Percentiles rank a stretch among this genome's conserved stretches.
Evolutionary conservation across 352 stramenopile genomes (phyloP).

Genomic region (Globisporangium irregulare): DNA sequence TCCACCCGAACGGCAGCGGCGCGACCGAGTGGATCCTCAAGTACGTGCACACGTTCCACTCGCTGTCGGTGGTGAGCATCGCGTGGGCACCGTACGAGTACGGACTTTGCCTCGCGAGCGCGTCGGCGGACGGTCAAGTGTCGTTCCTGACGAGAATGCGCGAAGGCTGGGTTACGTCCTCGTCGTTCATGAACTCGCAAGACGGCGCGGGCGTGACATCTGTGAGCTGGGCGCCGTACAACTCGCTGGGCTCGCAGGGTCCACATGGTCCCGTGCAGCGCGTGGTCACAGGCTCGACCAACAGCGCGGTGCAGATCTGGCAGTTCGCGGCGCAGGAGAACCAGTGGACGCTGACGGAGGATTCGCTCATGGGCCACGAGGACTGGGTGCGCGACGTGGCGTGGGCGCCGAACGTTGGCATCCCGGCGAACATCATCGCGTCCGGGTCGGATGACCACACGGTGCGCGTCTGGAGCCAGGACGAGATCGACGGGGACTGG

Average conservation of each 20-base stretch:
- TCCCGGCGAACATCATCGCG: conserved; percentile 77
- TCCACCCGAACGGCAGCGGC: conserved; percentile 48
- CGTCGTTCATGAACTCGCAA: conserved; percentile 72
- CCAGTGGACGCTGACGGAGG: conserved; percentile 39
- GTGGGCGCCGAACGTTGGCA: conserved; percentile 82
- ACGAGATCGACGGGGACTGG: conserved; percentile 62
- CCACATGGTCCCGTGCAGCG: conserved; percentile 61
- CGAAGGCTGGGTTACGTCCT: conserved; percentile 78
- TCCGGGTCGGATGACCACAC: conserved; percentile 83
- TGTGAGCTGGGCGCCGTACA: conserved; percentile 87
- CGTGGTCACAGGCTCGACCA: conserved; percentile 70
- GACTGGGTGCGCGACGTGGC: conserved; percentile 85
- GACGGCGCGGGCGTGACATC: conserved; percentile 71
- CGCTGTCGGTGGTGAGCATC: conserved; percentile 73
- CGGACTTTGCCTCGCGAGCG: conserved; percentile 73
- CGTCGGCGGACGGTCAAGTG: conserved; percentile 79
- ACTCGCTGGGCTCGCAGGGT: conserved; percentile 76
- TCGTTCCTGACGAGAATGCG: conserved; percentile 80
- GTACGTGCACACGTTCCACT: conserved; percentile 72
- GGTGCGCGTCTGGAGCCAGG: conserved; percentile 77
- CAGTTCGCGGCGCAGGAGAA: conserved; percentile 39
- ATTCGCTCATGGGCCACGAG: conserved; percentile 55
- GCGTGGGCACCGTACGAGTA: conserved; percentile 88
- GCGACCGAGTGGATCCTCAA: conserved; percentile 75
- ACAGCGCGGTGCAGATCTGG: conserved; percentile 63